These are phyloP conservation scores for Citrus medica DNA, from an alignment of 345 rosid species.

Conservation along the genomic window DNA sequence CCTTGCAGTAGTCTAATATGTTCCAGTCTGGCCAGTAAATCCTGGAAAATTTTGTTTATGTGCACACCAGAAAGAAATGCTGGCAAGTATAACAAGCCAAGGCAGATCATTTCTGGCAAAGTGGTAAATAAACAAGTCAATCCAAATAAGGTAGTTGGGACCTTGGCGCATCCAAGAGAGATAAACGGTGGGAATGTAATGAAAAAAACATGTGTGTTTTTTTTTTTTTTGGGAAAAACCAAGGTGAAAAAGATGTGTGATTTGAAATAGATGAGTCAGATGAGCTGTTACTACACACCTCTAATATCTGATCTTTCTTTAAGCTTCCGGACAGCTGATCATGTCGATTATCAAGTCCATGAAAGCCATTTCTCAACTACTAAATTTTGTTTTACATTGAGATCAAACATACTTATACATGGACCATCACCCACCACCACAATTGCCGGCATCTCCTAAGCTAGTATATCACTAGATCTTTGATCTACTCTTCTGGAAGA, in stretches of 20 bases:
- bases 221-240: neutral
- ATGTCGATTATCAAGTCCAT: constrained; percentile 18
- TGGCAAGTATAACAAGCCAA: neutral
- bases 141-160: neutral
- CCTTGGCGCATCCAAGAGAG: neutral
- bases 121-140: neutral
- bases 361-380: constrained; percentile 44
- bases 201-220: neutral
- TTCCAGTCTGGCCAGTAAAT: neutral
- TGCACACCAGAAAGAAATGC: neutral
- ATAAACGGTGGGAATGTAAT: neutral
- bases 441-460: neutral
- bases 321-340: neutral
- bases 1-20: neutral
- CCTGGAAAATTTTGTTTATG: neutral
- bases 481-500: constrained; percentile 38
- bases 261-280: constrained; percentile 9
- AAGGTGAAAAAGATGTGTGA: constrained; percentile 15
- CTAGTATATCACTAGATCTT: neutral
- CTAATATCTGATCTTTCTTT: neutral
- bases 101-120: neutral
- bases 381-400: constrained; percentile 4
- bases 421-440: constrained; percentile 38
- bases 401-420: neutral
- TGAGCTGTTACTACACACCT: constrained; percentile 10